Base-by-base conservation (phyloP, 2,329 filamentous ascomycete genomes). In the Ascochyta fabae region DNA sequence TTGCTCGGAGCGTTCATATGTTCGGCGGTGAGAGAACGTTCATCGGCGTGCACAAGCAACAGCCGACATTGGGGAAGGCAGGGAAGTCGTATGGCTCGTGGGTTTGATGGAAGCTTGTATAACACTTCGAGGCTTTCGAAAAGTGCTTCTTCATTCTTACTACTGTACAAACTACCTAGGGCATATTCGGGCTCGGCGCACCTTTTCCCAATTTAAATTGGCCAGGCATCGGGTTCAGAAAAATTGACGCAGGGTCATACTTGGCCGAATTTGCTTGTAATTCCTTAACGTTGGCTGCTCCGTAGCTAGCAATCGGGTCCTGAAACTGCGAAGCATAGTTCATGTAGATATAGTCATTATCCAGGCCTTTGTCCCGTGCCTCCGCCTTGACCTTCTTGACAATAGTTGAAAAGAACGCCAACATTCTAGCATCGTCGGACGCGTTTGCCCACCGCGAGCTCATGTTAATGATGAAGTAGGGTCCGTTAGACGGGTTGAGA, bases 251-350 rank as follows among this genome's bases (percentile, higher is more conserved):
- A 0, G 79, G 77, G 64, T 81, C 79, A 54, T 79, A 80, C 50
- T 68, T 73, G 16, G 50, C 56, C 8, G 73, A 71, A 13, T 80
- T 62, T 1, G 58, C 54, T 51, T 67, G 66, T 61, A 81, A 50
- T 27, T 60, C 69, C 24, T 61, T 48, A 34, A 71, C 59, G 44
- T 77, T 81, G 8, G 55, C 63, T n/a, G 54, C 40, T 1, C 79
- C 79, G 56, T 81, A 83, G 29, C 75, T 74, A 4, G 65, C 53
- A 35, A 82, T 62, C 1, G 77, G 73, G 56, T 77, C 72, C 60
- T 83, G 78, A 52, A 69, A 77, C 64, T 72, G 69, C 48, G 71
- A 72, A 6, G 79, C 80, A 54, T 82, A 81, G 61, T 81, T 82
- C 75, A 81, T 77, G 60, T 81, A 82, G 23, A 79, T 59, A 52